These are phyloP conservation scores for Sideroxylon spinosum DNA, from an alignment of 179 eudicot genomes.

Conservation along the genomic window DNA sequence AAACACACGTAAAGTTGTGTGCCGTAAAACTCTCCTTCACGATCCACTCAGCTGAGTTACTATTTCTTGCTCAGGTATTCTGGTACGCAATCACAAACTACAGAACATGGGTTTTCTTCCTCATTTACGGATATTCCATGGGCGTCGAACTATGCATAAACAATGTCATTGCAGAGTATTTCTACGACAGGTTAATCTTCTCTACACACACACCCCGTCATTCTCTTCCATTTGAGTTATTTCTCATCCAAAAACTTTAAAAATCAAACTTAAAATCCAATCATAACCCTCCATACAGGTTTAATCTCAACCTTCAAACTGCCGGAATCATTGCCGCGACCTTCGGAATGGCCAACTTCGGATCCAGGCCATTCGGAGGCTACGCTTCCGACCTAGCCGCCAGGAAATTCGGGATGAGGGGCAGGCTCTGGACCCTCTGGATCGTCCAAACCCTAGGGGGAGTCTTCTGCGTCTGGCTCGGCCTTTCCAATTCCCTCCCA, in stretches of 20 bases:
- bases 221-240: no score
- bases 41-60: no score
- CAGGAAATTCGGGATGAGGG: constrained; percentile 41
- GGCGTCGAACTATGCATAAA: constrained; percentile 38
- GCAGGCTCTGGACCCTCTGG: constrained; percentile 46
- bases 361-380: constrained; percentile 47
- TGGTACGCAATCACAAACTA: constrained; percentile 40
- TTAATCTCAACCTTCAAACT: constrained; percentile 39
- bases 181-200: constrained; percentile 32
- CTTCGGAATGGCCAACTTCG: constrained; percentile 42
- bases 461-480: constrained; percentile 33
- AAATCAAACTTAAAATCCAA: no score
- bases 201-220: no score
- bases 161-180: constrained; percentile 44
- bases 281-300: constrained; percentile 20
- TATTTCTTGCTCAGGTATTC: neutral
- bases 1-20: no score
- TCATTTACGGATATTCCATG: constrained; percentile 43
- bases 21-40: no score
- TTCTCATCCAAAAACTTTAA: no score
- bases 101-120: constrained; percentile 44
- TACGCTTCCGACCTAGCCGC: constrained; percentile 31
- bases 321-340: constrained; percentile 52
- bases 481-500: constrained; percentile 27
- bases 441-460: constrained; percentile 46